A percentile compares a stretch with the other conserved stretches of the same genome.
Conservation (phyloP, 2,329 filamentous ascomycete species). For the Fusarium sp. region DNA sequence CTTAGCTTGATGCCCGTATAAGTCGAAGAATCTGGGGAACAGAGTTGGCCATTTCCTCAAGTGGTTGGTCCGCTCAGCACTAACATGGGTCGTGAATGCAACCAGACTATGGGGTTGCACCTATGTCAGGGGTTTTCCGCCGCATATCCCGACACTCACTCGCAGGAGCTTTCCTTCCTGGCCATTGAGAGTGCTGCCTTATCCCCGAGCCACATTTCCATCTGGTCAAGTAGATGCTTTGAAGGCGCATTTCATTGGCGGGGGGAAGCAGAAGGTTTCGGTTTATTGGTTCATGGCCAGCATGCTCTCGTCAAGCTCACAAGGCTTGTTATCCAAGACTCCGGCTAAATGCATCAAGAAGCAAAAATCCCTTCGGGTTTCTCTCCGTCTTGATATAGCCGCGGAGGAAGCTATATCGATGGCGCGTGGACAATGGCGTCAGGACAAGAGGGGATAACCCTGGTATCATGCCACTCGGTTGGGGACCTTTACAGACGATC, state of each 20-base stretch:
- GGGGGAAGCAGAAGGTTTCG: background rate
- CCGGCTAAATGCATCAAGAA: background rate
- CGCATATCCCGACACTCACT: background rate
- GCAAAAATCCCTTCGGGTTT: background rate
- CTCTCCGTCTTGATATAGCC: background rate
- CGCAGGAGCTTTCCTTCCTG: background rate
- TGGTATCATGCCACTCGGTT: background rate
- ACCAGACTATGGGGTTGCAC: background rate
- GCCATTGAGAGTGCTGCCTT: background rate
- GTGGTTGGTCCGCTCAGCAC: background rate
- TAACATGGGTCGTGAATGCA: background rate
- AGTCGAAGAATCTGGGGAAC: background rate
- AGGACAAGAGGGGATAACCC: background rate
- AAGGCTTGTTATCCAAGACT: background rate
- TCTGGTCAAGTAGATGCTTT: background rate
- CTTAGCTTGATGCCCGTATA: background rate
- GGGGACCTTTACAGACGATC: background rate
- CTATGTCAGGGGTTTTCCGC: background rate
- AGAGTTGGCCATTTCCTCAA: background rate
- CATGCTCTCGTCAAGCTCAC: background rate
- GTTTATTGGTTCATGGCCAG: background rate
- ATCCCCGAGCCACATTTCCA: background rate
- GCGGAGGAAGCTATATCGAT: background rate
- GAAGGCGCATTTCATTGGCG: background rate
- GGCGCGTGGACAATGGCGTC: too few species aligned